Percentiles rank a stretch among this genome's conserved stretches.
phyloP scores from a whole-genome alignment of 2,329 filamentous ascomycete species.

The Colletotrichum liaoningense region DNA sequence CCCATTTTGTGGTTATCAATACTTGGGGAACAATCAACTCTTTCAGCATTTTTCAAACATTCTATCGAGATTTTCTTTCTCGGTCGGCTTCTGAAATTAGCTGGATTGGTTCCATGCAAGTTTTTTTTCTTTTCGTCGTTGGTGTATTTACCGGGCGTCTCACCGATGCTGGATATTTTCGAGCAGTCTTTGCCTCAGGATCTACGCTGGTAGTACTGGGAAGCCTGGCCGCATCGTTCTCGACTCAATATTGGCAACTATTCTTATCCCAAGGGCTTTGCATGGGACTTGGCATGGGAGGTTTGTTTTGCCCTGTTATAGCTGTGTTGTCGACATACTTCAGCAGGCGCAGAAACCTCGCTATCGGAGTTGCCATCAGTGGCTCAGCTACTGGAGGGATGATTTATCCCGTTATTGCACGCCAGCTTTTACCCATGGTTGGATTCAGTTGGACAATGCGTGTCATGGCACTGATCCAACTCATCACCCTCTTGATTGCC shows the following conservation, averaged over 20 bases:
- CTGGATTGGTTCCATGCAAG: conserved; percentile 57
- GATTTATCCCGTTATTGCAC: conserved; percentile 54
- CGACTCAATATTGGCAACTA: conserved; percentile 59
- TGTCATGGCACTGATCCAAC: conserved; percentile 57
- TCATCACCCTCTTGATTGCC: conserved; percentile 48
- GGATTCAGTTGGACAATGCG: conserved; percentile 67
- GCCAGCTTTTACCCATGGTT: conserved; percentile 54
- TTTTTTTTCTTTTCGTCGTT: conserved; percentile 54
- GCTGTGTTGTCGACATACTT: conserved; percentile 73
- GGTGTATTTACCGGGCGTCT: conserved; percentile 54
- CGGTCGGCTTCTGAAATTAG: conserved; percentile 50
- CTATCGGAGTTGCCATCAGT: conserved; percentile 67
- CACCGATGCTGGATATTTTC: conserved; percentile 56
- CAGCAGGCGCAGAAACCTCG: conserved; percentile 62
- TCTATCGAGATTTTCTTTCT: conserved; percentile 50
- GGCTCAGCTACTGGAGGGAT: conserved; percentile 67
- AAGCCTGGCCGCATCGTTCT: conserved; percentile 52
- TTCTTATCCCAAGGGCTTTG: conserved; percentile 61
- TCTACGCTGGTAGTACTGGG: neutral
- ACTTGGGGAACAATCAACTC: conserved; percentile 53
- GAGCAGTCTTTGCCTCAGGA: conserved; percentile 44
- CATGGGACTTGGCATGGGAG: conserved; percentile 62
- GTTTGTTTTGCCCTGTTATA: conserved; percentile 66
- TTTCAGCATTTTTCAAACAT: conserved; percentile 58
- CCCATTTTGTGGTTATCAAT: conserved; percentile 12